Conservation (phyloP, 345 rosid species). For the Eutrema yunnanense region DNA sequence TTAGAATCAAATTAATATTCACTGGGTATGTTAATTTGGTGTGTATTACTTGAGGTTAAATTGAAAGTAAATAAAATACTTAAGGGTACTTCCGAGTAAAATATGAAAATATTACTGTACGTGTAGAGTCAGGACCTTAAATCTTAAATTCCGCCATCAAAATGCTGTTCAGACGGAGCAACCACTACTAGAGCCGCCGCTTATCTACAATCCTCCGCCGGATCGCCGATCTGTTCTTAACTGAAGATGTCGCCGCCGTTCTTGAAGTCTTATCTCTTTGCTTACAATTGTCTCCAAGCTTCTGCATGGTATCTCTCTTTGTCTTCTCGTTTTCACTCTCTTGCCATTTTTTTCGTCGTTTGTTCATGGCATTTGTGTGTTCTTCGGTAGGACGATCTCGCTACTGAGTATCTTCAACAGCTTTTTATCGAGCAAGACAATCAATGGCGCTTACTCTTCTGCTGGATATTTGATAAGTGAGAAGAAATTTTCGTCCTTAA, state of each 20-base stretch:
- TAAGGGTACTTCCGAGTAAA: too few species aligned
- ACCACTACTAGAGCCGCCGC: neutral
- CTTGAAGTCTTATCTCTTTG: constrained; percentile 49
- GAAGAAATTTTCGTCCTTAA: neutral
- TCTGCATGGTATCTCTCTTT: constrained; percentile 43
- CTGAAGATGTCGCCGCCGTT: constrained; percentile 18
- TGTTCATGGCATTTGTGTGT: neutral
- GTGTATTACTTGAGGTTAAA: too few species aligned
- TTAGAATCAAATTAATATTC: too few species aligned
- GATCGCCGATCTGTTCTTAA: neutral
- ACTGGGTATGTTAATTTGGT: too few species aligned
- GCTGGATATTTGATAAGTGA: constrained; percentile 58
- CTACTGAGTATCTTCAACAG: constrained; percentile 34
- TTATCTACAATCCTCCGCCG: neutral
- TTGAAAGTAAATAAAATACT: too few species aligned
- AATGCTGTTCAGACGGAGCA: neutral
- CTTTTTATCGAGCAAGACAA: constrained; percentile 34
- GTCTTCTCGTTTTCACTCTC: neutral
- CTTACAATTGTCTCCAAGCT: constrained; percentile 68
- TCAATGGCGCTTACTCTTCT: constrained; percentile 49
- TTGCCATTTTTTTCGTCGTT: neutral
- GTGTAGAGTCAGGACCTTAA: too few species aligned
- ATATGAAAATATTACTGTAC: too few species aligned
- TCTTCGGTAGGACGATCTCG: constrained; percentile 41
- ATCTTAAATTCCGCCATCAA: too few species aligned